Evolutionary conservation across 179 eudicot genomes (phyloP), one percentile per base, ranked within the genome.

Genomic region (Carnegiea gigantea): DNA sequence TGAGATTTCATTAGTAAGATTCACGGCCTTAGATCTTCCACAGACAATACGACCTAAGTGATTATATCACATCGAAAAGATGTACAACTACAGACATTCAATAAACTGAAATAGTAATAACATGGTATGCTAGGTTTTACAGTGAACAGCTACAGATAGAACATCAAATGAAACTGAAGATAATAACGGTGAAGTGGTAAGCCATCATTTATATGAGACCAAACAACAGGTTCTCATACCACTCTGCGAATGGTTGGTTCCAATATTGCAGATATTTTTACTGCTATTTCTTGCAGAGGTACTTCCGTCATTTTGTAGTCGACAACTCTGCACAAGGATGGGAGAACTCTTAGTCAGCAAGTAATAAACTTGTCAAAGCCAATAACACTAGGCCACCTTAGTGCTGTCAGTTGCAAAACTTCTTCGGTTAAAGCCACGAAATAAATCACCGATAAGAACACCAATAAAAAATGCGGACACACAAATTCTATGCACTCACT

Each of bases 241-340:
- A 82, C 86, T 51, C 72, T 81, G 40, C 89, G 83, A 14, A 90
- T 2, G 13, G 85, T 54, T 36, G 91, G 87, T 77, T 89, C 96
- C 79, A 92, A 54, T 15, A 84, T 76, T 75, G 79, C 33, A 1
- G 80, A 77, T 26, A 83, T 76, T 77, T 40, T 79, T 1, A 46
- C 64, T 28, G 60, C 84, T 5, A 87, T 33, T 51, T 89, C 91
- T 53, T 89, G 80, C 49, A 83, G 11, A 38, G 88, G 78, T 5
- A 36, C 62, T 30, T 84, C 89, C 70, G 65, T 85, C 86, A 78
- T 68, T 68, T 78, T 90, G 82, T 88, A 81, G 74, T 86, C 80
- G 57, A 78, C 80, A 73, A 67, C 77, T 73, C 91, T 90, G 89
- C 87, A 89, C 54, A 51, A 71, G 46, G 5, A 83, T 10, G 44